phyloP scores from a whole-genome alignment of 2,329 filamentous ascomycete genomes.

The Cadophora sp. region DNA sequence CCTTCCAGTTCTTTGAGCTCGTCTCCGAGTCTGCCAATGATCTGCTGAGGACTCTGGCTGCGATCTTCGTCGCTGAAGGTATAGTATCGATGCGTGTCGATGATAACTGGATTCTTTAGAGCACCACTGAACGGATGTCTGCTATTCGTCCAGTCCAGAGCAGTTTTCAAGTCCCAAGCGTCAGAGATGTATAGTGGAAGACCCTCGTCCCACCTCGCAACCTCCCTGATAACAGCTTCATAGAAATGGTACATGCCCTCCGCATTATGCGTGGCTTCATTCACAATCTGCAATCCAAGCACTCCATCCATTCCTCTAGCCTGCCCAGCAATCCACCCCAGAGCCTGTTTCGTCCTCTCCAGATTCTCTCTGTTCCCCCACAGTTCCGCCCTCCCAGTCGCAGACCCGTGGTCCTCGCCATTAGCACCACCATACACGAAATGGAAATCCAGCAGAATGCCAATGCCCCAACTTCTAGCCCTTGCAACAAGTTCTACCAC shows the following conservation, averaged over 20 bases:
- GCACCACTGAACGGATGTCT: constrained; percentile 45
- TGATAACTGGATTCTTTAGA: constrained; percentile 54
- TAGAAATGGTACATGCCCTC: constrained; percentile 64
- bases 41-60: constrained; percentile 56
- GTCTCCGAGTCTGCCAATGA: constrained; percentile 52
- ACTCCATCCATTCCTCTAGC: constrained; percentile 49
- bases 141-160: constrained; percentile 52
- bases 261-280: constrained; percentile 59
- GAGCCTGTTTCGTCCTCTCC: constrained; percentile 52
- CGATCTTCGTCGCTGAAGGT: constrained; percentile 61
- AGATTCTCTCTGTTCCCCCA: constrained; percentile 54
- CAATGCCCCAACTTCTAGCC: constrained; percentile 55
- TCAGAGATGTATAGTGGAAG: constrained; percentile 65
- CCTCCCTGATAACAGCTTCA: constrained; percentile 53
- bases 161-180: constrained; percentile 58
- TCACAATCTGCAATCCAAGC: constrained; percentile 62
- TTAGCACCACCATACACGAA: constrained; percentile 65
- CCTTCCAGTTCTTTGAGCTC: constrained; percentile 54
- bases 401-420: constrained; percentile 56
- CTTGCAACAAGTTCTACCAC: constrained; percentile 55
- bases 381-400: constrained; percentile 58
- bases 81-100: constrained; percentile 67
- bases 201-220: constrained; percentile 53
- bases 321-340: constrained; percentile 58
- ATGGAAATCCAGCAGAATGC: constrained; percentile 64